Percentiles rank a stretch among this genome's conserved stretches.
Conservation (phyloP, 2,329 filamentous ascomycete genomes). For the Sordariomycetes sp. region DNA sequence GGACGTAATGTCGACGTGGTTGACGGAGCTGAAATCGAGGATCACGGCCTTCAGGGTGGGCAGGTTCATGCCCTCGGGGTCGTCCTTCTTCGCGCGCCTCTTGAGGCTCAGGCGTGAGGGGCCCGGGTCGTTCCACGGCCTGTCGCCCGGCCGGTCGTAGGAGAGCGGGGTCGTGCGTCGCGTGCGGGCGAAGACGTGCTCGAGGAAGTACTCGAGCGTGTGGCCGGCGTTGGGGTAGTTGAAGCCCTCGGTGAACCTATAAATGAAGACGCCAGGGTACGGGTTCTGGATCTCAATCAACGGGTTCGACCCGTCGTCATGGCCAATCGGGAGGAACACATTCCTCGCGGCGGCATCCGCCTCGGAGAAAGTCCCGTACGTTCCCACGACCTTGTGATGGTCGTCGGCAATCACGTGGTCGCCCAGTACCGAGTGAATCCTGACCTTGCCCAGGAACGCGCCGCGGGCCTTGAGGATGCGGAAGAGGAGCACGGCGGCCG, state of each 20-base stretch:
- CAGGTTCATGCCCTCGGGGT: conserved; percentile 20
- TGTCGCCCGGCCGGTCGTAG: conserved; percentile 56
- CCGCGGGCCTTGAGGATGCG: conserved; percentile 68
- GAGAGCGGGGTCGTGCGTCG: conserved; percentile 60
- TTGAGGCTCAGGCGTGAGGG: conserved; percentile 32
- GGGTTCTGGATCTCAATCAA: conserved; percentile 66
- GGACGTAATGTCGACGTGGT: conserved; percentile 87
- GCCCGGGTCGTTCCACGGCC: conserved; percentile 91
- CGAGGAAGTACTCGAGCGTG: conserved; percentile 67
- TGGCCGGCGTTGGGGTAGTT: conserved; percentile 91
- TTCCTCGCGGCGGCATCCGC: conserved; percentile 41
- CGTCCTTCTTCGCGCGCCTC: conserved; percentile 26
- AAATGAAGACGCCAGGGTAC: conserved; percentile 89
- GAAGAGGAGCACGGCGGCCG: conserved; percentile 60
- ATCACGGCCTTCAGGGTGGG: conserved; percentile 80
- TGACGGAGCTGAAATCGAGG: conserved; percentile 85
- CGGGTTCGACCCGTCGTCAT: conserved; percentile 85
- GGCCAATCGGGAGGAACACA: conserved; percentile 76
- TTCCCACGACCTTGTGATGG: conserved; percentile 26
- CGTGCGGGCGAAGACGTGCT: conserved; percentile 56
- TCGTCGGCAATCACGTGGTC: conserved; percentile 60
- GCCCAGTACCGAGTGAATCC: conserved; percentile 70
- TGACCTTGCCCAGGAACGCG: conserved; percentile 65
- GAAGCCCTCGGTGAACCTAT: conserved; percentile 87
- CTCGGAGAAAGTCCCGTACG: conserved; percentile 41